Evolutionary conservation across 2,329 filamentous ascomycete species (phyloP).

Genomic region (Leptographium lundbergii): DNA sequence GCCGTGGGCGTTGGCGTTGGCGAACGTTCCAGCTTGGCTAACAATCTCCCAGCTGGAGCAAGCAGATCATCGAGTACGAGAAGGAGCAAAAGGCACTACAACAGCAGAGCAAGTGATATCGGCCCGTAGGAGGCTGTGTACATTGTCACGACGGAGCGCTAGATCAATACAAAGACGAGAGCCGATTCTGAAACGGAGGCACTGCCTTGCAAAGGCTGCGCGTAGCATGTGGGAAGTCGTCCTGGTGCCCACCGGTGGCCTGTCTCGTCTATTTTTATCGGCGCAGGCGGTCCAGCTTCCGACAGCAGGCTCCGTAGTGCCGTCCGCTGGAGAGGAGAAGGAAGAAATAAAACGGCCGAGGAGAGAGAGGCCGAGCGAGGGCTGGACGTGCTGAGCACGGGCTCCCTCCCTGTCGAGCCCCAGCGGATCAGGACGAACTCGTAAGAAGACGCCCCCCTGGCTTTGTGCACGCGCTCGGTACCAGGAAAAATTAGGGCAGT

Average conservation of each 20-base stretch:
- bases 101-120: conserved; percentile 7
- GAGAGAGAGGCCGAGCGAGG: not conserved
- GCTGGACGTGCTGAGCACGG: not conserved
- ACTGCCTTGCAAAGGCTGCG: not conserved
- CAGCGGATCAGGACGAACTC: not conserved
- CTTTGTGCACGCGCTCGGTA: not conserved
- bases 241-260: not conserved
- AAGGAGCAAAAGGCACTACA: conserved; percentile 21
- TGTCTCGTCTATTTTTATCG: not conserved
- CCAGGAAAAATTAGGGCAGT: not conserved
- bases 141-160: not conserved
- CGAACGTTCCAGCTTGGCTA: not conserved
- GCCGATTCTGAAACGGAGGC: not conserved
- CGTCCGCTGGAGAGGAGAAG: too few species aligned
- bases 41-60: conserved; percentile 25
- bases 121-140: not conserved
- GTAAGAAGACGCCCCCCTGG: not conserved
- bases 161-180: not conserved
- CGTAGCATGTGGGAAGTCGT: not conserved
- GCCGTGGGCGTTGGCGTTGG: not conserved
- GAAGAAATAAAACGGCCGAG: too few species aligned
- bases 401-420: not conserved
- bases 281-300: too few species aligned
- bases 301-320: not conserved
- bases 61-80: conserved; percentile 33